Evolutionary conservation across 257 asterid genomes (phyloP).

Genomic region (Primulina tabacum): DNA sequence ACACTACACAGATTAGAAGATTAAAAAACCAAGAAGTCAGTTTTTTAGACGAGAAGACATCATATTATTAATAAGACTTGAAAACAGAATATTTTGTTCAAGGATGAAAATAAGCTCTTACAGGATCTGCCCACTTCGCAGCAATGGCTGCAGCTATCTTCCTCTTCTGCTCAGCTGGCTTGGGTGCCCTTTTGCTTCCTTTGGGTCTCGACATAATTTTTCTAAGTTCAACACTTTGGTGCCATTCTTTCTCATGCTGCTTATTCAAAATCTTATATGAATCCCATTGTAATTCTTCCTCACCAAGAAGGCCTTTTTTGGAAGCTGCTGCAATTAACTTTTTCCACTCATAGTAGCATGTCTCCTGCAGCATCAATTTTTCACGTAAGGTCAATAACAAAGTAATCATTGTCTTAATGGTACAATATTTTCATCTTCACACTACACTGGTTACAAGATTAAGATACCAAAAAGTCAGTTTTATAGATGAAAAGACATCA

Average conservation of each 20-base stretch:
- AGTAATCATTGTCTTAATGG: neutral
- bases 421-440: neutral
- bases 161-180: conserved; percentile 84
- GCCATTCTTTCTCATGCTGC: conserved; percentile 67
- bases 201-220: conserved; percentile 43
- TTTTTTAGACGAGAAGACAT: neutral
- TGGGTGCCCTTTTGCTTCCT: conserved; percentile 87
- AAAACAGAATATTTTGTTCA: neutral
- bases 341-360: conserved; percentile 77
- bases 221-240: conserved; percentile 60
- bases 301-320: conserved; percentile 60
- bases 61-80: neutral
- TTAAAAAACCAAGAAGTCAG: neutral
- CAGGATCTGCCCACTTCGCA: conserved; percentile 98
- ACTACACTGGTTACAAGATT: neutral
- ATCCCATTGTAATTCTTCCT: conserved; percentile 81
- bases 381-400: conserved; percentile 31
- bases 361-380: conserved; percentile 69
- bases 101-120: conserved; percentile 33
- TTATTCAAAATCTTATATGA: conserved; percentile 53
- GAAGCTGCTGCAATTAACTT: conserved; percentile 74
- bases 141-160: conserved; percentile 85
- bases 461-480: neutral
- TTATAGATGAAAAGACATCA: neutral
- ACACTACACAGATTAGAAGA: neutral